Evolutionary conservation across 306 rosid species (phyloP), one percentile per base, ranked within the genome.

Genomic region (Herpetospermum pedunculosum): DNA sequence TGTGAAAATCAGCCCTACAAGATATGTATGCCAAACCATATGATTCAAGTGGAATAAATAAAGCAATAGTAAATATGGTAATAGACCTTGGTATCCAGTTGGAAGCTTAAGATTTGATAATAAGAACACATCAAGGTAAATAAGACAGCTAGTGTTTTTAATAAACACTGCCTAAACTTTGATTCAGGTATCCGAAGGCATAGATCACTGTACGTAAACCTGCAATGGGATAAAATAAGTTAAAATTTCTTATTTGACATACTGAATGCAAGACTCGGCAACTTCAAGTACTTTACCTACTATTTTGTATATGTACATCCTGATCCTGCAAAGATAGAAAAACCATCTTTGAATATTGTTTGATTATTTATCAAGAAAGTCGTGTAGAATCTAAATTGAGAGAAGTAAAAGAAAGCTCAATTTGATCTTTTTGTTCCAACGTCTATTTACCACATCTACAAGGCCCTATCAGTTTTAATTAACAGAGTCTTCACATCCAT

Each of bases 151-250:
- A 91, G 81, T 43, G 99, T 95, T 81, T 87, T 84, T 72, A 91
- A 76, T 78, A 91, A 81, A 87, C 99, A 88, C 74, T 78, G 92
- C 84, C 99, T 91, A 80, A 95, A 95, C 85, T 85, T 88, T 52
- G 97, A 77, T 75, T 95, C 97, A 19, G 99, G 96, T 79, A 91
- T 95, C 77, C 77, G 90, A 76, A 81, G 89, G 90, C 99, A 95
- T 68, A 95, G 86, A 75, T 95, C 99, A 69, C 99, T 95, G 92
- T 95, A 95, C 55, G 97, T 91, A 84, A 91, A 88, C 88, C 99
- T 94, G 96, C 41, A 74, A 87, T 63, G 48, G 80, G 30, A 30
- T 23, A 35, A 54, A 78, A 80, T 52, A 69, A 32, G 83, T 79
- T 60, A 80, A 75, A 78, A 73, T 70, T 79, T 68, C 74, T 52